Evolutionary conservation across 805 yeast species (phyloP), one percentile per base, ranked within the genome.

Genomic region (Danielia reshetovae): DNA sequence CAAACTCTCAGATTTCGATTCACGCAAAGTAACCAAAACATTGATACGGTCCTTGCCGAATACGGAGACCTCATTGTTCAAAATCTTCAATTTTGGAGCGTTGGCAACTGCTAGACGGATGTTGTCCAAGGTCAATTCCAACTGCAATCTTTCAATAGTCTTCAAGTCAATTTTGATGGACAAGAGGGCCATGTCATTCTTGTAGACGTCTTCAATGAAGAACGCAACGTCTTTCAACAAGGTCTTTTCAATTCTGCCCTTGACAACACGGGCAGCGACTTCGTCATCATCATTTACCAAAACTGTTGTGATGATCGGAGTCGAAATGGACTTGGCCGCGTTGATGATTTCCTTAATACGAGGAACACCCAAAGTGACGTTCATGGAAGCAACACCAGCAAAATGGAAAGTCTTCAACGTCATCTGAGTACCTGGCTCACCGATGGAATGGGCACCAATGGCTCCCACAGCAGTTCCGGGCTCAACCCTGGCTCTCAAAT

Each of bases 391-490:
- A 40, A 88, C 96, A 81, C 96, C 96, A 12, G 96, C 96, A 71
- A 86, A 88, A 71, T 88, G 96, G 89, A 88, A 89, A 50, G 97
- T 89, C 57, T 89, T 89, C 65, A 89, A 74, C 2, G 97, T 89
- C 97, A 89, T 89, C 64, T 89, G 97, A 21, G 97, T 89, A 26
- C 97, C 96, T 33, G 97, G 97, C 60, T 89, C 97, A 70, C 97
- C 97, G 65, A 89, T 89, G 24, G 96, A 87, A 69, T 93, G 98
- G 0, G 98, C 98, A 49, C 97, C 98, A 64, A 93, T 89, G 17
- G 98, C 97, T 47, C 98, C 98, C 36, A 93, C 97, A 2, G 98
- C 98, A 4, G 98, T 93, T 43, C 97, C 98, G 1, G 98, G 98
- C 60, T 93, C 98, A 12, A 93, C 97, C 62, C 81, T 81, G 6